phyloP scores from a whole-genome alignment of 805 yeast genomes.

The Blastobotrys parvus region DNA sequence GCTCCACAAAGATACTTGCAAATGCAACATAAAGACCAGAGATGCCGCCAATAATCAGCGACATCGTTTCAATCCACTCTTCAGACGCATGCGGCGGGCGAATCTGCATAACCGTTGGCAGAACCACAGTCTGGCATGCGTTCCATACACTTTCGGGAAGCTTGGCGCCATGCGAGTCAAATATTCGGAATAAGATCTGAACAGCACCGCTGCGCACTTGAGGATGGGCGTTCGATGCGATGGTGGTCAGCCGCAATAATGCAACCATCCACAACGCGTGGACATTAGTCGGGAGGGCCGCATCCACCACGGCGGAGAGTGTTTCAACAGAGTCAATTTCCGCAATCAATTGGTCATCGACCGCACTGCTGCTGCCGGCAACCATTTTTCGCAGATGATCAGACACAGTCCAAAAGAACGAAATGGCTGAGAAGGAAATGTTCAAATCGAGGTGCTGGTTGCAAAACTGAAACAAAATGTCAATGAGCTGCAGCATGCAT shows the following conservation, averaged over 20 bases:
- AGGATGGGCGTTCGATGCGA: conserved; percentile 56
- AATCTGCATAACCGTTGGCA: conserved; percentile 33
- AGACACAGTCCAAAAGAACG: conserved; percentile 87
- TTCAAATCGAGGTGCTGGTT: conserved; percentile 67
- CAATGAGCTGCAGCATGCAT: conserved; percentile 59
- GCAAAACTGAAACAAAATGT: conserved; percentile 64
- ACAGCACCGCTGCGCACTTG: conserved; percentile 87
- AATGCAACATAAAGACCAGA: conserved; percentile 52
- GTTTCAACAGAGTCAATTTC: conserved; percentile 8
- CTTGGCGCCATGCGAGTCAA: conserved; percentile 58
- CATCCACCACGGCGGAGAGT: conserved; percentile 22
- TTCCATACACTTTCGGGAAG: conserved; percentile 53
- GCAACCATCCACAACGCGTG: conserved; percentile 57
- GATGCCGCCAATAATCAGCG: conserved; percentile 56
- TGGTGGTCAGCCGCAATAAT: conserved; percentile 49
- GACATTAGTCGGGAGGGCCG: conserved; percentile 12
- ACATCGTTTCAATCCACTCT: conserved; percentile 54
- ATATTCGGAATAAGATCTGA: conserved; percentile 77
- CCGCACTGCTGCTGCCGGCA: conserved; percentile 20
- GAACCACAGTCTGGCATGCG: conserved; percentile 53
- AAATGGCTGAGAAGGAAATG: conserved; percentile 82
- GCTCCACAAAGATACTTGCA: conserved; percentile 31
- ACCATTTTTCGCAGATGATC: conserved; percentile 47
- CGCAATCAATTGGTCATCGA: conserved; percentile 8
- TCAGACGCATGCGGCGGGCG: conserved; percentile 17